Base-by-base conservation (phyloP, 192 early-diverging fungal species). In the Haplosporangium gracile region DNA sequence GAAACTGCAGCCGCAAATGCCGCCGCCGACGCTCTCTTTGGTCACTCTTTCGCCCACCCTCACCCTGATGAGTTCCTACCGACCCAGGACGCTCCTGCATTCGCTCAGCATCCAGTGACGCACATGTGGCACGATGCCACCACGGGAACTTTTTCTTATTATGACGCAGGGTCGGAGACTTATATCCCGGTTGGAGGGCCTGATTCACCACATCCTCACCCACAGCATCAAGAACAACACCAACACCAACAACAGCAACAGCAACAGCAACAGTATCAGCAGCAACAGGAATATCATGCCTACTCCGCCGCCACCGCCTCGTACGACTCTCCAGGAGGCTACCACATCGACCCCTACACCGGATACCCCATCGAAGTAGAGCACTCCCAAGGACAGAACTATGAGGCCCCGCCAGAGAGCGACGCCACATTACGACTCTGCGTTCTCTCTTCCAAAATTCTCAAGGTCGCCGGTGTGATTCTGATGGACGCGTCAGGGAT, bases 51-150 rank as follows among this genome's bases (percentile, higher is more conserved):
- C 20, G 60, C 76, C 18, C 69, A 68, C 36, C 84, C 84, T 10
- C 84, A 86, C 47, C 84, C 84, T 2, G 65, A 80, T 36, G 76
- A 53, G 5, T 86, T 81, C 36, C 71, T 70, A 6, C 49, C 84
- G 15, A 81, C 84, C 0, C 78, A 69, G n/a, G 76, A 86, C 38
- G 75, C 78, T 4, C 84, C 84, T 24, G 69, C 71, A 70, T 86
- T 86, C 29, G 84, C 84, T 5, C 72, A 77, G 11, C 57, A 89
- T 68, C 78, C 85, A 77, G 88, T 77, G 77, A 87, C 42, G 86
- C 82, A 74, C 90, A 92, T 78, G 53, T 94, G 93, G 92, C 89
- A 93, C 15, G 94, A 94, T 68, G 79, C 85, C 15, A 40, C 85
- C 38, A 90, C 91, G 6, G 85, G 90, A 2, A 81, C 88, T 1